These are phyloP conservation scores for Dendrothele bispora DNA, from an alignment of 768 basidiomycete genomes.

Conservation along the genomic window DNA sequence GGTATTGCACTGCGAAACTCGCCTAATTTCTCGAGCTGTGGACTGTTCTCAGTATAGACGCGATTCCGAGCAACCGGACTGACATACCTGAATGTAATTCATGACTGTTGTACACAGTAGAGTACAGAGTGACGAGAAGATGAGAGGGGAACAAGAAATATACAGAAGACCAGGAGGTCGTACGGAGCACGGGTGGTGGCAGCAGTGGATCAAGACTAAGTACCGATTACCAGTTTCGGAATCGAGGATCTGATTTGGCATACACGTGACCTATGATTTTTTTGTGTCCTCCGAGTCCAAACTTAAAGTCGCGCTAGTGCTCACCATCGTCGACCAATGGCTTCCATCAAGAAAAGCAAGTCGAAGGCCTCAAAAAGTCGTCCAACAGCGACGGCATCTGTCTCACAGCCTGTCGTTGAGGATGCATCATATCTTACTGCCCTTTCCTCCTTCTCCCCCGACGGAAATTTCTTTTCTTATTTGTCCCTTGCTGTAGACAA, in stretches of 20 bases:
- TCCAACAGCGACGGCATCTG: slow-evolving; percentile 51
- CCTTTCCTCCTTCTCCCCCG: slow-evolving; percentile 60
- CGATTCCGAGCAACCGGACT: background rate
- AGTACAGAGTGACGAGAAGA: background rate
- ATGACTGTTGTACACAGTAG: slow-evolving; percentile 20
- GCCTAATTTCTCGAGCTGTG: slow-evolving; percentile 88
- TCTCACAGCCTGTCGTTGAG: slow-evolving; percentile 56
- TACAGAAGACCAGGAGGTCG: background rate
- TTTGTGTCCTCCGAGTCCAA: background rate
- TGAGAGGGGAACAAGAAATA: background rate
- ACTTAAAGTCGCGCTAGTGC: too few species aligned
- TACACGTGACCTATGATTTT: background rate
- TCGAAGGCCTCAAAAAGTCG: slow-evolving; percentile 53
- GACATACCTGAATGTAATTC: slow-evolving; percentile 56
- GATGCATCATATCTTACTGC: slow-evolving; percentile 41
- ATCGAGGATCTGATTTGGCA: background rate
- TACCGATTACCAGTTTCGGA: background rate
- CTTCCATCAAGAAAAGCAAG: too few species aligned
- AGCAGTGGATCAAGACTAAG: background rate
- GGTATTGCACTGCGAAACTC: slow-evolving; percentile 5
- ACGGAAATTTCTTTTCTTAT: slow-evolving; percentile 56
- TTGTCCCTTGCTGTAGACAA: slow-evolving; percentile 70
- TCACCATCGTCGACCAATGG: too few species aligned
- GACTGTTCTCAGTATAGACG: background rate
- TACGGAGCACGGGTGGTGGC: background rate